These are phyloP conservation scores for Esteya vermicola DNA, from an alignment of 2,329 filamentous ascomycete genomes.

Conservation along the genomic window DNA sequence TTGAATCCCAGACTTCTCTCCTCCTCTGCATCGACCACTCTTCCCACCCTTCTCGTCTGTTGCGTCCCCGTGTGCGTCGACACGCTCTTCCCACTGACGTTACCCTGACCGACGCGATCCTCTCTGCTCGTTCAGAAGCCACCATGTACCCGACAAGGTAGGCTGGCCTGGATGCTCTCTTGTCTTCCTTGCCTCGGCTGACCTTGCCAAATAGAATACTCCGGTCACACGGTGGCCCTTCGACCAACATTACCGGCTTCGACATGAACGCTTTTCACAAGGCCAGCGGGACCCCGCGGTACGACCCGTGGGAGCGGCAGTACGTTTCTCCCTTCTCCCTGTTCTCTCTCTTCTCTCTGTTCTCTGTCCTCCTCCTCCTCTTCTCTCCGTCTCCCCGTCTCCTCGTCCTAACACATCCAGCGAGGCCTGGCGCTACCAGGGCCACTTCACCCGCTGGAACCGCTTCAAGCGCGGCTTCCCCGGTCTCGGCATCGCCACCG, in stretches of 20 bases:
- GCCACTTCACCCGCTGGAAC: constrained; percentile 76
- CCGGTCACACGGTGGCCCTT: constrained; percentile 34
- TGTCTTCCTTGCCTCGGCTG: too few species aligned
- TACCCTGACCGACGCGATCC: neutral
- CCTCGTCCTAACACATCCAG: constrained; percentile 39
- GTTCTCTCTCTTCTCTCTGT: neutral
- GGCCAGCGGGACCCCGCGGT: constrained; percentile 46
- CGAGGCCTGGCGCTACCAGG: constrained; percentile 89
- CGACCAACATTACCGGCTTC: constrained; percentile 83
- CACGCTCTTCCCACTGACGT: neutral
- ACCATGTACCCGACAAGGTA: constrained; percentile 23
- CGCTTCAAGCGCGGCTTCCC: constrained; percentile 79
- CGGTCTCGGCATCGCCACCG: constrained; percentile 80
- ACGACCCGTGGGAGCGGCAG: constrained; percentile 54
- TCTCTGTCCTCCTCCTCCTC: neutral
- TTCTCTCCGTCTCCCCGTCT: neutral
- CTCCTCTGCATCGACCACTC: neutral
- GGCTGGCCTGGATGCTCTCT: too few species aligned
- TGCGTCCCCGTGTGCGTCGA: neutral
- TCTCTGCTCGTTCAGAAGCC: constrained; percentile 2
- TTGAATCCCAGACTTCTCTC: neutral
- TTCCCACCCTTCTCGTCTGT: neutral
- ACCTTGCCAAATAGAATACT: constrained; percentile 25
- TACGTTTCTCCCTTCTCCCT: constrained; percentile 24
- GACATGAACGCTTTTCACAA: constrained; percentile 68